A percentile compares a stretch with the other conserved stretches of the same genome.
phyloP scores from a whole-genome alignment of 148 eudicot species.

The Camellia japonica region DNA sequence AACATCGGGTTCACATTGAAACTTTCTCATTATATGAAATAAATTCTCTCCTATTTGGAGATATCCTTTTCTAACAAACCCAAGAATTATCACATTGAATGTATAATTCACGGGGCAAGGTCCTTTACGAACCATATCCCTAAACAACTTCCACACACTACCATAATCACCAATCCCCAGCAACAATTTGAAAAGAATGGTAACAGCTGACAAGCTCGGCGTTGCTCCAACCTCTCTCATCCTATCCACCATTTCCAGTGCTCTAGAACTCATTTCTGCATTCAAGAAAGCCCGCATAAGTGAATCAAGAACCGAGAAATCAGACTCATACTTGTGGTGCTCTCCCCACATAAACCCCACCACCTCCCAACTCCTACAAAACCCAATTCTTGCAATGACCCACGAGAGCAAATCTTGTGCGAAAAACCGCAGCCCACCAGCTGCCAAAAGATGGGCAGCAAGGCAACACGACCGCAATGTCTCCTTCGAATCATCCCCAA shows the following conservation, averaged over 20 bases:
- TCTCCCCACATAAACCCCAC: conserved; percentile 62
- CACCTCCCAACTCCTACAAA: conserved; percentile 47
- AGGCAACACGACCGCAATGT: conserved; percentile 45
- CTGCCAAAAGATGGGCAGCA: conserved; percentile 53
- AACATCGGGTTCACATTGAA: conserved; percentile 57
- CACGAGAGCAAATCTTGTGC: conserved; percentile 79
- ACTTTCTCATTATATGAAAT: conserved; percentile 63
- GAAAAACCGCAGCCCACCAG: conserved; percentile 32
- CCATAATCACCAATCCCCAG: conserved; percentile 71
- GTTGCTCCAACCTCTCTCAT: conserved; percentile 59
- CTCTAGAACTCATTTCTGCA: conserved; percentile 48
- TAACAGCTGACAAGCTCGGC: conserved; percentile 58
- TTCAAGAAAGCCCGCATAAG: conserved; percentile 76
- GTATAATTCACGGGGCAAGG: conserved; percentile 51
- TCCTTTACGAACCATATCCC: conserved; percentile 70
- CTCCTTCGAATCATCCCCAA: conserved; percentile 46
- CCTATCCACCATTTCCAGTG: conserved; percentile 50
- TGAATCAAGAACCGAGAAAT: conserved; percentile 72
- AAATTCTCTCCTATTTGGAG: conserved; percentile 63
- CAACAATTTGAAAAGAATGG: conserved; percentile 53
- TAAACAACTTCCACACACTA: conserved; percentile 80
- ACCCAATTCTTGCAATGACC: conserved; percentile 58
- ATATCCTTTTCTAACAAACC: conserved; percentile 68
- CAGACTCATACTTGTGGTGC: conserved; percentile 45
- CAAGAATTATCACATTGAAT: conserved; percentile 65